Conservation (phyloP, 257 asterid genomes). For the Prunella vulgaris region DNA sequence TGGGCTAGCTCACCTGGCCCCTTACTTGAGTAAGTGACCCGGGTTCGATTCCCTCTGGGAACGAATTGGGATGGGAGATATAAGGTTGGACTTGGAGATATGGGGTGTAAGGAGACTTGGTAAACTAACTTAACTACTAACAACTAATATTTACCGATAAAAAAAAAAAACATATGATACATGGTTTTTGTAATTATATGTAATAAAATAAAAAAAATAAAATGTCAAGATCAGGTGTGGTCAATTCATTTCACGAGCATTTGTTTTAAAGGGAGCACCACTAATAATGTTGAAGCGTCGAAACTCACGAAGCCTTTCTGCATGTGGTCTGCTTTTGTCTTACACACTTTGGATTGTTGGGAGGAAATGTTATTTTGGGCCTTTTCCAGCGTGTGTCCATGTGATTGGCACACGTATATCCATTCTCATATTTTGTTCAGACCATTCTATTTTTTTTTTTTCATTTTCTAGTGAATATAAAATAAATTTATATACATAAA, state of each 20-base stretch:
- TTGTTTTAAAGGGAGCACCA: neutral
- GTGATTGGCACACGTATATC: neutral
- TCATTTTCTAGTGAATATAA: neutral
- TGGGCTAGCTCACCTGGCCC: too few relatives aligned
- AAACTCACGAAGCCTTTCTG: neutral
- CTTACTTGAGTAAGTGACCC: too few relatives aligned
- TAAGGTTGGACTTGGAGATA: too few relatives aligned
- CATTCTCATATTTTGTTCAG: too few relatives aligned
- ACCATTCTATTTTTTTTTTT: neutral
- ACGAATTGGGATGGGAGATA: too few relatives aligned
- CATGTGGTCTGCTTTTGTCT: constrained; percentile 12
- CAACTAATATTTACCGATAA: too few relatives aligned
- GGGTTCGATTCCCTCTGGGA: too few relatives aligned
- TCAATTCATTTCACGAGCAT: constrained; percentile 14
- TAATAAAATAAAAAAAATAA: neutral
- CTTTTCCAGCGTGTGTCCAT: neutral
- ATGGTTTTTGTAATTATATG: neutral
- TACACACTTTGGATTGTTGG: neutral
- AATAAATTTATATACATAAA: too few relatives aligned
- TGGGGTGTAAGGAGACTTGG: too few relatives aligned
- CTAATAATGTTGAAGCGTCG: neutral
- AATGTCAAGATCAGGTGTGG: constrained; percentile 17
- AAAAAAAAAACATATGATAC: neutral
- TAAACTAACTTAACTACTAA: too few relatives aligned
- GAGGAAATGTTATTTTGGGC: neutral